Evolutionary conservation across 345 rosid species (phyloP), one percentile per base, ranked within the genome.

Genomic region (Garcia nutans): DNA sequence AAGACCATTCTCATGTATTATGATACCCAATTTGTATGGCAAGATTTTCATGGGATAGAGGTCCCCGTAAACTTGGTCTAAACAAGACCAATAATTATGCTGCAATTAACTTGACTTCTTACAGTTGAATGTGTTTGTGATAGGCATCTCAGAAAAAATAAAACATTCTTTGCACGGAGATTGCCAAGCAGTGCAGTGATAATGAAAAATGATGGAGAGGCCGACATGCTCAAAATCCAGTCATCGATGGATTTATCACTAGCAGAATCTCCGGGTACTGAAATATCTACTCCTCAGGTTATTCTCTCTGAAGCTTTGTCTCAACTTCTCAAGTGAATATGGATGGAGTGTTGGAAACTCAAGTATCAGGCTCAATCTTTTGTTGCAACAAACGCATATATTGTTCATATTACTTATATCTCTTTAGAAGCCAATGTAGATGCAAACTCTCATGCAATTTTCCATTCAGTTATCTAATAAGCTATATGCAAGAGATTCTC

Each of bases 141-240:
- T 49, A 83, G 86, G 8, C 81, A 74, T 17, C 72, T 71, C 20
- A 80, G 81, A 10, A 80, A 71, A 79, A 68, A 80, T 75, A 83
- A 62, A 77, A 45, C 75, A 61, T 83, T 77, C 76, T 83, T 74
- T 60, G 79, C 79, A 24, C 72, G 80, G 77, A 83, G 83, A 62
- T n/a, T 77, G 52, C 86, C 79, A 23, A 74, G 81, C 74, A 80
- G 75, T 55, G 82, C 69, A 15, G 77, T 83, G 56, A 71, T 83
- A 74, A 80, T 83, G 86, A 83, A 80, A 22, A 71, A 58, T 42
- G 47, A 80, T 24, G 83, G 83, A 45, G 81, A 83, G 15, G 82
- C 80, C 8, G 86, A 83, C 59, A 68, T 75, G 68, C 73, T 80
- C 55, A 80, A 67, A 73, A 62, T 74, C 10, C 78, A 57, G 45